Evolutionary conservation across 2,329 filamentous ascomycete species (phyloP), one percentile per base, ranked within the genome.

Genomic region (Chaetomium globosum): DNA sequence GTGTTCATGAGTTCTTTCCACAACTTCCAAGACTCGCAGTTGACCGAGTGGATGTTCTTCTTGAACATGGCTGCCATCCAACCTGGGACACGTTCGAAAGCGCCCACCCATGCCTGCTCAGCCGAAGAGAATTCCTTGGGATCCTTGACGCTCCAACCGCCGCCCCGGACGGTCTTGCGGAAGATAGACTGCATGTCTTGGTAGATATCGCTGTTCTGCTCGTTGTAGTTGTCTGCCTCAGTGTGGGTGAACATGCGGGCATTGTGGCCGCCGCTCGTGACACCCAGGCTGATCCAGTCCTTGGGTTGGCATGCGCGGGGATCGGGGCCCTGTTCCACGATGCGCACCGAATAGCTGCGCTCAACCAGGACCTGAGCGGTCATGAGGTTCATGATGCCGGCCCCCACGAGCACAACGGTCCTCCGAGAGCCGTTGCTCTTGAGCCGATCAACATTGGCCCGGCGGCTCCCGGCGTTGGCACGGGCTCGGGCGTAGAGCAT

Each of bases 31-130:
- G 53, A 26, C 28, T 55, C 53, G 16, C 19, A 10, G 53, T 55
- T 55, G 2, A 55, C 53, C 28, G n/a, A 12, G 13, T 55, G 53
- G 31, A 55, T 55, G 19, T 55, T 36, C 53, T 55, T 55, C 53
- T 55, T 55, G n/a, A 55, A 55, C 28, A n/a, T 55, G 28, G 53
- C 30, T 16, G 53, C 53, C 53, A 55, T 55, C 53, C 53, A 55
- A 1, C 28, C 28, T 7, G 53, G 53, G n/a, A 55, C 53, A 7
- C 53, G 28, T 30, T 55, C 53, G 31, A 55, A 55, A 10, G 53
- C 53, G n/a, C n/a, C 53, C 28, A 55, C 53, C 53, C 53, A 55
- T 26, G 19, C 53, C 12, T 55, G 53, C 53, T 55, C 53, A 7
- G 53, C 53, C 7, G 53, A 16, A 12, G 53, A 21, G 19, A 55